These are phyloP conservation scores for Asterophora lycoperdoides DNA, from an alignment of 768 basidiomycete genomes.

Conservation along the genomic window DNA sequence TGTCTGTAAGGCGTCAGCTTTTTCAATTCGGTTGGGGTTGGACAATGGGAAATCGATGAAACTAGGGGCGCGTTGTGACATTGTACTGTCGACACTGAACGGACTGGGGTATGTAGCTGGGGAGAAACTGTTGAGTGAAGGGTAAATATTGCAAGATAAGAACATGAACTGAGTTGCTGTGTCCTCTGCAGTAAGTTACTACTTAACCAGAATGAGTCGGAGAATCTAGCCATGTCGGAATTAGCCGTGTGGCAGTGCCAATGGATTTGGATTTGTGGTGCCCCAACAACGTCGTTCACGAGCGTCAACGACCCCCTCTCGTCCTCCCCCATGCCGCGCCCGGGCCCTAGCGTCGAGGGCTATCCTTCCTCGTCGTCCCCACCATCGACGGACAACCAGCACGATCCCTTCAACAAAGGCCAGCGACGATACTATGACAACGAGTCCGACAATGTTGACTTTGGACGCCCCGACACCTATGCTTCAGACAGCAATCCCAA, in stretches of 20 bases:
- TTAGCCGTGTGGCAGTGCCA: conserved; percentile 16
- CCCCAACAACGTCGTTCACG: background rate
- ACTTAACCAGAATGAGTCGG: too few species aligned
- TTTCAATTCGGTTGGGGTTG: too few species aligned
- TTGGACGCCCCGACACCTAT: conserved; percentile 61
- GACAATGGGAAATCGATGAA: too few species aligned
- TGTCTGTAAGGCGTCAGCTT: too few species aligned
- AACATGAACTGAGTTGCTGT: too few species aligned
- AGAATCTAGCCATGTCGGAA: background rate
- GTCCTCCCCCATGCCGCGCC: conserved; percentile 49
- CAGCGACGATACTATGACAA: conserved; percentile 64
- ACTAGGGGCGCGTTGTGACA: too few species aligned
- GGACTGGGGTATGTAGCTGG: too few species aligned
- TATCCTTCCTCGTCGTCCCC: conserved; percentile 57
- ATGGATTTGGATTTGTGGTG: conserved; percentile 7
- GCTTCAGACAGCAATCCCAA: conserved; percentile 65
- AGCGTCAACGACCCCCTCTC: conserved; percentile 19
- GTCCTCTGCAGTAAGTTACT: too few species aligned
- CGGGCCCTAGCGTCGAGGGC: conserved; percentile 59
- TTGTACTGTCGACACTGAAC: too few species aligned
- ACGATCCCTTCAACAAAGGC: conserved; percentile 60
- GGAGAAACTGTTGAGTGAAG: too few species aligned
- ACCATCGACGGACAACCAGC: conserved; percentile 53
- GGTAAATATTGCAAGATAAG: too few species aligned
- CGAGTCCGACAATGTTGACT: conserved; percentile 68